Base-by-base conservation (phyloP, 495 filamentous ascomycete genomes). In the Talaromyces trachyspermus region DNA sequence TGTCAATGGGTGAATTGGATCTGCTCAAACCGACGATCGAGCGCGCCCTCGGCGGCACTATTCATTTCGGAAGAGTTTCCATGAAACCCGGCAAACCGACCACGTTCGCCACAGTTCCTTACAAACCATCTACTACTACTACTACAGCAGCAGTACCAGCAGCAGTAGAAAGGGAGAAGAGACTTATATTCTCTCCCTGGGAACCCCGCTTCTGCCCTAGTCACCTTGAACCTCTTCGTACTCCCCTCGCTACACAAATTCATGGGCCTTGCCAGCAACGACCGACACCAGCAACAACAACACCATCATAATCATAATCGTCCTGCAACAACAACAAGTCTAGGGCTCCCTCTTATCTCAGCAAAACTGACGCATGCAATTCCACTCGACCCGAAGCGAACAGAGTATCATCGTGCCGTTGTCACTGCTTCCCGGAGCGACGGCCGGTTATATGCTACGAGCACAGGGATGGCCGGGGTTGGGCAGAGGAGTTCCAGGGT, bases 31-130 rank as follows among this genome's bases (percentile, higher is more conserved):
- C 94, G 1, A 96, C 89, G 4, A 88, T 99, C 58, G 92, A 97
- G 68, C 83, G 90, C 44, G 74, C 80, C 2, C 78, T 97, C 4
- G 86, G 88, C 48, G 92, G 92, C 11, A 95, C 85, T 0, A 95
- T 99, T 56, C 92, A 97, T 63, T 99, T 99, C 59, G 92, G 92
- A 32, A 82, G 94, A 22, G 94, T 97, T 5, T 78, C 83, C 22
- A 97, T 99, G 92, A 97, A 97, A 68, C 92, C 92, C 0, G 92
- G 92, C 15, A 97, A 96, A 62, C 92, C 92, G 3, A 95, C 89
- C 8, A 97, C 94, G 2, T 99, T 97, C 55, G 92, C 94, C 4
- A 96, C 89, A 1, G 74, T 97, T 3, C 82, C 86, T 2, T 68
- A 75, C 58, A 79, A 79, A 50, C 59, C 56, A 36, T 49, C 62